Conservation (phyloP, 2,329 filamentous ascomycete genomes). For the Claviceps sp. region DNA sequence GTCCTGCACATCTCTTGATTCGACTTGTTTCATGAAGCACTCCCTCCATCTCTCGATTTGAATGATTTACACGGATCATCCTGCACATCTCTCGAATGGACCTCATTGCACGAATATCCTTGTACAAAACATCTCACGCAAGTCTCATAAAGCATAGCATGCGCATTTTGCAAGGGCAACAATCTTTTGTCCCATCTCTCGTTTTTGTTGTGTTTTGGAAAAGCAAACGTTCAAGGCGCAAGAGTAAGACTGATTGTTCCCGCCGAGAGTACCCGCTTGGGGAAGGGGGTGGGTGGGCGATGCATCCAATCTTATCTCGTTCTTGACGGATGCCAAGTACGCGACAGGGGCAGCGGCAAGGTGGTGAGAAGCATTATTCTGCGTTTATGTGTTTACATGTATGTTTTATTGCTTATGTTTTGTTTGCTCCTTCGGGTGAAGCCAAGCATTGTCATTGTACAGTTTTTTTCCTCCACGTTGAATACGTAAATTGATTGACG, state of each 20-base stretch:
- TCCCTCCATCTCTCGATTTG: no score
- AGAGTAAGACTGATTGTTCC: not conserved
- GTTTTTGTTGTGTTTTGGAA: not conserved
- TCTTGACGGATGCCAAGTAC: not conserved
- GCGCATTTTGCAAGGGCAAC: not conserved
- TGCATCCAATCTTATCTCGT: not conserved
- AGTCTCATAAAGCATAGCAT: not conserved
- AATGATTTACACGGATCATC: not conserved
- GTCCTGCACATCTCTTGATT: not conserved
- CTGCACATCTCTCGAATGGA: not conserved
- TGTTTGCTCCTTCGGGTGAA: no score
- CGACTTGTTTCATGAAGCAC: no score
- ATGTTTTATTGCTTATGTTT: not conserved
- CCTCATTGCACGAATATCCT: not conserved
- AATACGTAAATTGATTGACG: no score
- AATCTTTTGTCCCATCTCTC: not conserved
- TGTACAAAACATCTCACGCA: not conserved
- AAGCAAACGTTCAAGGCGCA: not conserved
- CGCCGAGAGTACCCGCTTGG: not conserved
- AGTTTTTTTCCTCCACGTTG: no score
- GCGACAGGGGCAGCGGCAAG: not conserved
- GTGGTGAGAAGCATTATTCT: not conserved
- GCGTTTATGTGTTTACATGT: not conserved
- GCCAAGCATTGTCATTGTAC: no score
- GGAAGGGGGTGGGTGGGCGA: not conserved